Evolutionary conservation across 106 monocot genomes (phyloP), one percentile per base, ranked within the genome.

Genomic region (Triglochin maritima): DNA sequence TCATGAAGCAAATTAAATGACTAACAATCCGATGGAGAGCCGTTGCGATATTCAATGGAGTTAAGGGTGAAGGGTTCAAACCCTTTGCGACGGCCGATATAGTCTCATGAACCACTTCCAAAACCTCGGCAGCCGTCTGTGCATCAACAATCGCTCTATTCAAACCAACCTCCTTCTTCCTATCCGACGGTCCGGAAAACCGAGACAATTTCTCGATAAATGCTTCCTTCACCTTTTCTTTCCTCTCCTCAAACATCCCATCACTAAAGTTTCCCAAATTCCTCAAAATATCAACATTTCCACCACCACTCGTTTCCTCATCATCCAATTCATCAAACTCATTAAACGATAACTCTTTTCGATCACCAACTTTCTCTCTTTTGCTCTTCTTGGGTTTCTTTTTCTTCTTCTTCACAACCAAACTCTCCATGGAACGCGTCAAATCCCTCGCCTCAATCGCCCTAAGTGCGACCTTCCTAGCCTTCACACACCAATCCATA

Each of bases 401-500:
- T 74, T 79, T 96, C 76, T 81, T 98, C 70, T 91, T 87, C n/a
- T 74, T 53, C 1, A 82, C 64, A 5, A 98, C 80, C 68, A 95
- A 65, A 15, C 62, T 78, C 79, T 92, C 79, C 55, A 84, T 66
- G 53, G 74, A 59, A n/a, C 59, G 44, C 11, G 60, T 60, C 70
- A 98, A 71, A 0, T 92, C 92, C 68, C 88, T 86, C 12, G 68
- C 73, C 50, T 98, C 92, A 44, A 98, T 98, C 9, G 79, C 63
- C 65, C 68, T 66, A 57, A 98, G 59, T 0, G 98, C 98, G 7
- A 66, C 75, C 63, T 65, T 78, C 72, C 98, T 75, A 29, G 98
- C 98, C 45, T 76, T 79, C 46, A 92, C 84, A 56, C 98, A 98
- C 98, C 98, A 98, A 71, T 98, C 91, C 86, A 86, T 92, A 79